phyloP scores from a whole-genome alignment of 306 rosid species.

The Quercus berberidifolia region DNA sequence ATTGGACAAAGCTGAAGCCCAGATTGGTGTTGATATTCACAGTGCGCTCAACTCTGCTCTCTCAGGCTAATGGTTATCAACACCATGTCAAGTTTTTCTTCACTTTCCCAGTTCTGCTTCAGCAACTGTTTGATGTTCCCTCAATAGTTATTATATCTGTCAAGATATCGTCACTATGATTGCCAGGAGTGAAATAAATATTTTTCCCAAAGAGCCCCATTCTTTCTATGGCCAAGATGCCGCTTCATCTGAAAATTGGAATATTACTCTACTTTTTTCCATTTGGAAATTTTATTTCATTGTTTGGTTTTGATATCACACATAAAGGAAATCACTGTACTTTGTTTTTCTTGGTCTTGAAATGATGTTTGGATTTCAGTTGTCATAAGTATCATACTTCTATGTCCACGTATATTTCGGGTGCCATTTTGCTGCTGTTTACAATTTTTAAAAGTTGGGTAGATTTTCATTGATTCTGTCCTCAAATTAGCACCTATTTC shows the following conservation, averaged over 20 bases:
- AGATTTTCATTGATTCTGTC: background rate
- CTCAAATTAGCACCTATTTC: too few species aligned
- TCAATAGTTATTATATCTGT: background rate
- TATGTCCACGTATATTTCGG: background rate
- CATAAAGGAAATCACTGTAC: background rate
- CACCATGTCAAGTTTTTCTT: background rate
- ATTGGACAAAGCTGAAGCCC: conserved; percentile 98
- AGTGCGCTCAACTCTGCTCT: conserved; percentile 82
- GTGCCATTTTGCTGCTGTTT: background rate
- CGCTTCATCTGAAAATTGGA: background rate
- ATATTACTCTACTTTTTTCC: background rate
- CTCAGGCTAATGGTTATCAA: conserved; percentile 38
- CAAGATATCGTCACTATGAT: background rate
- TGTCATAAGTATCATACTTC: background rate
- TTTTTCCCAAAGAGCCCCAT: background rate
- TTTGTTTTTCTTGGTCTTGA: background rate
- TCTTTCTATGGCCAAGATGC: background rate
- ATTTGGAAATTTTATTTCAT: background rate
- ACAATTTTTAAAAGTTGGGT: background rate
- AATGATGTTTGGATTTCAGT: background rate
- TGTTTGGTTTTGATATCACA: background rate
- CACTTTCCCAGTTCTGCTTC: background rate
- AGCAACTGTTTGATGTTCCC: background rate
- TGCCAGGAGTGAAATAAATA: background rate
- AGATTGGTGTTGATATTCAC: conserved; percentile 93